Conservation (phyloP, 139 green algal genomes). For the Monoraphidium neglectum region DNA sequence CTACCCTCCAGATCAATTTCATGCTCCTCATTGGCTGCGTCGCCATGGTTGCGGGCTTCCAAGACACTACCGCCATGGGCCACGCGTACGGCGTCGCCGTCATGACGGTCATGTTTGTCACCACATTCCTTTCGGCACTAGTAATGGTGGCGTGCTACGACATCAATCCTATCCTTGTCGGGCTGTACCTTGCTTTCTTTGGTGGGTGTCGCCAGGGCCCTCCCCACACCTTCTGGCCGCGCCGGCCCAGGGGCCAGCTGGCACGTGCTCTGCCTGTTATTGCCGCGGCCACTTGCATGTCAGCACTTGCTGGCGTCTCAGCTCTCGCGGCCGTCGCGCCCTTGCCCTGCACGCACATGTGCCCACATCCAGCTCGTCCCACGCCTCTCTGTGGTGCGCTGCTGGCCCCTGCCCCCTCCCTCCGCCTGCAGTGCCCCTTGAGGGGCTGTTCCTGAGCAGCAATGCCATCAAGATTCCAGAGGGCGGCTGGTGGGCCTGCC, state of each 20-base stretch:
- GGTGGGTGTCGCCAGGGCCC: too few relatives aligned
- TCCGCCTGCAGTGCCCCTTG: too few relatives aligned
- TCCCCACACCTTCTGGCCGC: too few relatives aligned
- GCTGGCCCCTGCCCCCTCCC: too few relatives aligned
- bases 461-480: slow-evolving; percentile 1
- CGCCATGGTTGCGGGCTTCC: slow-evolving; percentile 6
- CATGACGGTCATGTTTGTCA: slow-evolving; percentile 8
- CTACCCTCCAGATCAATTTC: background rate
- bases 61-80: background rate
- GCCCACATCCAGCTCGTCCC: too few relatives aligned
- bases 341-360: too few relatives aligned
- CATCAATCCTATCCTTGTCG: background rate
- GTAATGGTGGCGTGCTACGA: background rate
- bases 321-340: too few relatives aligned
- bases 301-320: too few relatives aligned
- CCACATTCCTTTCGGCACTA: background rate
- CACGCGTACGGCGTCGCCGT: background rate
- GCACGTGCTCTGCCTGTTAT: too few relatives aligned
- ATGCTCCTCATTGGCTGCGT: background rate
- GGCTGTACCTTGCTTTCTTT: background rate
- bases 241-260: too few relatives aligned
- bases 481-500: background rate
- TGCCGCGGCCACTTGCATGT: too few relatives aligned
- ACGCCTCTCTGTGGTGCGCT: too few relatives aligned
- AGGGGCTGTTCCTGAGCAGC: background rate